Base-by-base conservation (phyloP, 495 filamentous ascomycete genomes). In the Aspergillus sparsus region DNA sequence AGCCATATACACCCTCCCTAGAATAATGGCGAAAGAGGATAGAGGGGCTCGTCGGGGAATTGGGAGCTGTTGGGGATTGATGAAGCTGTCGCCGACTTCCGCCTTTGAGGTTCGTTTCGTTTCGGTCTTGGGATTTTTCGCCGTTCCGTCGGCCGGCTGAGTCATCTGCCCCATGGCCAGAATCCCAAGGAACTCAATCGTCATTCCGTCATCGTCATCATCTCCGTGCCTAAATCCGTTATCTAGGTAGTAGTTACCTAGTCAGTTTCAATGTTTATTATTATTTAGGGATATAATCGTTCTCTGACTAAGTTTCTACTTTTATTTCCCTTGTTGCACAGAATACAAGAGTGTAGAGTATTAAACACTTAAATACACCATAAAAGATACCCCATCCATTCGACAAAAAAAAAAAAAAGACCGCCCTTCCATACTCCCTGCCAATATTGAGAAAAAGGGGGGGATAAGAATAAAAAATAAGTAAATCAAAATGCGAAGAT, bases 1-100 rank as follows among this genome's bases (percentile, higher is more conserved):
- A 70, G 64, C 67, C 72, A 74, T 76, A 61, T 53, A 70, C 33
- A 46, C 52, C 37, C 61, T 63, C 57, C 47, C 53, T 7, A n/a
- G 47, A n/a, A 21, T 51, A 21, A 36, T 33, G 47, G 45, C 42
- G 32, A 37, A 44, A 13, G 16, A 0, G 51, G 21, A 36, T 47
- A 18, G 33, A 13, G 15, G 13, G 16, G 27, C 36, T 51, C 46
- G n/a, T 51, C 46, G 27, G 52, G 21, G 16, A 51, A 53, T 16
- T 47, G 57, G 54, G 60, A 62, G 61, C 62, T 69, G 58, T 64
- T 63, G 47, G 61, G 12, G 58, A 27, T 1, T 27, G 21, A 27
- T 27, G 21, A 56, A 70, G 59, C 63, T 63, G 65, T 66, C 58
- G 49, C 42, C 53, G 50, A 49, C 51, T 61, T 56, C 61, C 58